phyloP scores from a whole-genome alignment of 1,139 yeast genomes.

The Blastobotrys arbuscula region DNA sequence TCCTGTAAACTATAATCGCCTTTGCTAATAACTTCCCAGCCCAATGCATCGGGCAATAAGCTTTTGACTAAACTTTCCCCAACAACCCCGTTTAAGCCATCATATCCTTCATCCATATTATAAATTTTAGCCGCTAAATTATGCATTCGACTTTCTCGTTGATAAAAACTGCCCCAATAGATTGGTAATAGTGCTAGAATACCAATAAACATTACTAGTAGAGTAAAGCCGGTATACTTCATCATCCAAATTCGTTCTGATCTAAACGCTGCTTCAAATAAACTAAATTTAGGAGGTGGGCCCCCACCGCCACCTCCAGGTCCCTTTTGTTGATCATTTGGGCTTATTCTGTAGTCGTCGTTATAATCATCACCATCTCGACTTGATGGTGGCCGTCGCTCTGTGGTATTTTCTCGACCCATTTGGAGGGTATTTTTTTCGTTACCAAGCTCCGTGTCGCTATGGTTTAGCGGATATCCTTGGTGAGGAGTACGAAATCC shows the following conservation, averaged over 20 bases:
- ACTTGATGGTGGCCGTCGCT: background rate
- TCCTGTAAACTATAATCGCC: slow-evolving; percentile 20
- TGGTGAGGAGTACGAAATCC: background rate
- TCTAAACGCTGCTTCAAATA: background rate
- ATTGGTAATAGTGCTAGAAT: slow-evolving; percentile 40
- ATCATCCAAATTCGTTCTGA: slow-evolving; percentile 1
- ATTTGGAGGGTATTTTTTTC: background rate
- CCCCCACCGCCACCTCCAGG: slow-evolving; percentile 1
- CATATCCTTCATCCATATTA: slow-evolving; percentile 38
- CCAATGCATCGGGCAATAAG: slow-evolving; percentile 22
- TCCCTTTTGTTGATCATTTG: background rate
- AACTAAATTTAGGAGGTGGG: background rate
- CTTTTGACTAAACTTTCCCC: slow-evolving; percentile 35
- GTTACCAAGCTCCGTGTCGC: background rate
- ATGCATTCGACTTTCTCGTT: slow-evolving; percentile 36
- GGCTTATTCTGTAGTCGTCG: background rate
- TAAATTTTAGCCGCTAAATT: slow-evolving; percentile 45
- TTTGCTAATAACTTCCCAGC: slow-evolving; percentile 30
- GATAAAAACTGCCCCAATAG: slow-evolving; percentile 57
- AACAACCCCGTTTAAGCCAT: slow-evolving; percentile 26
- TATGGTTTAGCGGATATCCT: background rate
- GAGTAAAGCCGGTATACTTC: background rate
- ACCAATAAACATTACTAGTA: slow-evolving; percentile 7
- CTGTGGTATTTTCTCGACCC: background rate
- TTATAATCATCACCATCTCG: background rate